A percentile compares a stretch with the other conserved stretches of the same genome.
phyloP scores from a whole-genome alignment of 2,329 filamentous ascomycete species.

The Boeremia lycopersici region DNA sequence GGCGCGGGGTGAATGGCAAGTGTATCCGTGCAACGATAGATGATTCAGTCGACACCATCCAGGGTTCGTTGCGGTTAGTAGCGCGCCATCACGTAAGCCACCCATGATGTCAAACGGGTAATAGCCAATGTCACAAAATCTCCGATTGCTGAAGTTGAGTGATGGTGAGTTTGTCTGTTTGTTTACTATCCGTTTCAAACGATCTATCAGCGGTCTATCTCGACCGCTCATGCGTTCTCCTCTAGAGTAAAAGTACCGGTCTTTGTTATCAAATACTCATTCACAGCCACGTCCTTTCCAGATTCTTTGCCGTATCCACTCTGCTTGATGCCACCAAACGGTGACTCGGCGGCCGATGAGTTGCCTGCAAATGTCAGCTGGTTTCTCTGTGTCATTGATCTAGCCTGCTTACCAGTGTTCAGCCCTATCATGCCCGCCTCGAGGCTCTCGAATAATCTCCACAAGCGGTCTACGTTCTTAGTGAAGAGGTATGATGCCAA shows the following conservation, averaged over 20 bases:
- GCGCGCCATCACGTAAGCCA: conserved; percentile 10
- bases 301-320: conserved; percentile 71
- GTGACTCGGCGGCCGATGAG: conserved; percentile 68
- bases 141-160: background rate
- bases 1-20: conserved; percentile 23
- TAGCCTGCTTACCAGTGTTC: conserved; percentile 57
- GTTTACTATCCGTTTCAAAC: background rate
- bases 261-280: conserved; percentile 68
- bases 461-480: conserved; percentile 69
- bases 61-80: conserved; percentile 1
- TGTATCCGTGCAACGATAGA: background rate
- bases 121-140: background rate
- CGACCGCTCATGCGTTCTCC: conserved; percentile 14
- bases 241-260: conserved; percentile 68
- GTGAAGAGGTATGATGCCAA: conserved; percentile 72
- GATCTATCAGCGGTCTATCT: background rate
- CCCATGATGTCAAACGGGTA: background rate
- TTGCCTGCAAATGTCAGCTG: conserved; percentile 53
- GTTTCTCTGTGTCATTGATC: background rate
- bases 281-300: conserved; percentile 69
- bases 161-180: background rate
- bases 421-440: conserved; percentile 74
- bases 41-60: conserved; percentile 6
- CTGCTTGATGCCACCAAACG: conserved; percentile 72
- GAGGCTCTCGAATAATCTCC: conserved; percentile 69